phyloP scores from a whole-genome alignment of 1,284 basidiomycete species.

The Cryptococcus hybrid region DNA sequence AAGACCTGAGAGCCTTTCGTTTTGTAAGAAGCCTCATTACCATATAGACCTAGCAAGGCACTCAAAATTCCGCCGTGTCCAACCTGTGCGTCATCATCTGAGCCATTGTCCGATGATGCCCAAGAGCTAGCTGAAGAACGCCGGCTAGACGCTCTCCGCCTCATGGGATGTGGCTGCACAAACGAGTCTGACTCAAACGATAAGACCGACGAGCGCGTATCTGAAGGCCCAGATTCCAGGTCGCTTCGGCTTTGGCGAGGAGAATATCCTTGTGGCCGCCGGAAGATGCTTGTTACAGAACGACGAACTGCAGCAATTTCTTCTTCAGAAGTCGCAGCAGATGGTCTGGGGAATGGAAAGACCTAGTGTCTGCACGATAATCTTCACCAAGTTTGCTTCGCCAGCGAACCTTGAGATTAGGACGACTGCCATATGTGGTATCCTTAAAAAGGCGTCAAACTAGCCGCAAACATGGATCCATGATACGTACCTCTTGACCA shows the following conservation, averaged over 20 bases:
- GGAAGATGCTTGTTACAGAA: background rate
- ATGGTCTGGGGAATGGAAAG: background rate
- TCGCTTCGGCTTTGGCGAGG: background rate
- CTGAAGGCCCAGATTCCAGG: background rate
- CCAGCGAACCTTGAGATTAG: background rate
- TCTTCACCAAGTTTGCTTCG: background rate
- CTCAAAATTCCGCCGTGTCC: conserved; percentile 10
- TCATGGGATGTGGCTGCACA: background rate
- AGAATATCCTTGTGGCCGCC: background rate
- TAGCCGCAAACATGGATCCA: too few relatives aligned
- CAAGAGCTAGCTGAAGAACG: conserved; percentile 4
- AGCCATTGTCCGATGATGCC: conserved; percentile 3
- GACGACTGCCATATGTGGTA: too few relatives aligned
- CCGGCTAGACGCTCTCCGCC: conserved; percentile 4
- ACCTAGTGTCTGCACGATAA: background rate
- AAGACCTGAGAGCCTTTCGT: conserved; percentile 1
- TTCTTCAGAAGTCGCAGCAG: background rate
- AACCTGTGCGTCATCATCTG: conserved; percentile 4
- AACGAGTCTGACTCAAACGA: conserved; percentile 1
- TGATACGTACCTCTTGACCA: too few relatives aligned
- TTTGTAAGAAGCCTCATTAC: conserved; percentile 1
- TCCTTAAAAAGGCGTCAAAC: too few relatives aligned
- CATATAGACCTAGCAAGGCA: conserved; percentile 14
- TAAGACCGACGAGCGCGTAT: conserved; percentile 1
- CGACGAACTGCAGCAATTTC: background rate